A percentile compares a stretch with the other conserved stretches of the same genome.
phyloP scores from a whole-genome alignment of 2,329 filamentous ascomycete genomes.

The Penicillium capsulatum region DNA sequence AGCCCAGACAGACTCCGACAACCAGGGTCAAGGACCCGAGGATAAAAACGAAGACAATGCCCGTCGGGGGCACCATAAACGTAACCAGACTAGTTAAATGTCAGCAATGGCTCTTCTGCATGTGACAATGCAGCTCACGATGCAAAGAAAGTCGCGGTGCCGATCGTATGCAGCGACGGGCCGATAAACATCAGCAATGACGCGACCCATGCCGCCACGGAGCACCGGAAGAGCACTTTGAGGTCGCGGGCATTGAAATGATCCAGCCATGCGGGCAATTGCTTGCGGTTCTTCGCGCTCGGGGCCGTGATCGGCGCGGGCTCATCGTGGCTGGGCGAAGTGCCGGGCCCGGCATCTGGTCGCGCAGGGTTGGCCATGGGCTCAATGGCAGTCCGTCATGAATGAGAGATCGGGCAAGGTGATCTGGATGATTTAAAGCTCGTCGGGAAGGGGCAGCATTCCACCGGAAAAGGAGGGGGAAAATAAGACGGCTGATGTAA shows the following conservation, averaged over 20 bases:
- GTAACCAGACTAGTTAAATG: constrained; percentile 33
- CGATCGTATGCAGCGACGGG: constrained; percentile 41
- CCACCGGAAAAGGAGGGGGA: too few species aligned
- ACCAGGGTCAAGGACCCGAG: constrained; percentile 43
- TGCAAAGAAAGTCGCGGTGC: constrained; percentile 47
- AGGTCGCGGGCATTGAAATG: constrained; percentile 49
- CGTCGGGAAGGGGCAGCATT: too few species aligned
- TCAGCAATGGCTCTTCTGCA: constrained; percentile 7
- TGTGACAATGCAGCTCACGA: constrained; percentile 16
- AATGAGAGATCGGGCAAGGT: neutral
- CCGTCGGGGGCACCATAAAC: constrained; percentile 46
- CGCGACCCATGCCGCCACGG: constrained; percentile 45
- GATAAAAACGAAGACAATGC: constrained; percentile 47
- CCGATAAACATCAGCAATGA: constrained; percentile 48
- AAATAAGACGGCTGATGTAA: too few species aligned
- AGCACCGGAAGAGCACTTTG: constrained; percentile 48
- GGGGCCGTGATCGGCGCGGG: constrained; percentile 4
- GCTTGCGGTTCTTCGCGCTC: constrained; percentile 9
- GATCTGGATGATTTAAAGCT: too few species aligned
- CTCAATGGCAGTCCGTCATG: constrained; percentile 1
- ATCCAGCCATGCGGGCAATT: constrained; percentile 31
- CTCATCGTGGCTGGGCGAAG: constrained; percentile 7
- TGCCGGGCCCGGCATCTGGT: constrained; percentile 8
- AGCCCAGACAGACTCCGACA: constrained; percentile 47
- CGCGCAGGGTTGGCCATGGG: constrained; percentile 12